A percentile compares a stretch with the other conserved stretches of the same genome.
Evolutionary conservation across 805 yeast species (phyloP).

Genomic region (Suhomyces kilbournensis): DNA sequence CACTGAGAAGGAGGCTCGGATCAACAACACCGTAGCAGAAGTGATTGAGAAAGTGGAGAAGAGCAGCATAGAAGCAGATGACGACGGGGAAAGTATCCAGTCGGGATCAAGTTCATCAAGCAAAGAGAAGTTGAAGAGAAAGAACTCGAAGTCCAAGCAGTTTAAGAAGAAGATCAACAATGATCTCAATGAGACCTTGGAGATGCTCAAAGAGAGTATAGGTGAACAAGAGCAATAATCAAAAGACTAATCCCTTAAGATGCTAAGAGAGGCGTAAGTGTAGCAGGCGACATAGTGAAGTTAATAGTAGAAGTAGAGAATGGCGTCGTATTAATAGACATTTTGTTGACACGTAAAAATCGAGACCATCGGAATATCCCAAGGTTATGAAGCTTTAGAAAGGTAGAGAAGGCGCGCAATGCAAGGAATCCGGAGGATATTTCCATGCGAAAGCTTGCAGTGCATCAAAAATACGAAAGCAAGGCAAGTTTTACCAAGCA

Average conservation of each 20-base stretch:
- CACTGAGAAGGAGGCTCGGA: background rate
- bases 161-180: conserved; percentile 31
- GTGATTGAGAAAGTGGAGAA: background rate
- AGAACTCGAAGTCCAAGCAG: conserved; percentile 32
- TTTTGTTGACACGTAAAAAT: background rate
- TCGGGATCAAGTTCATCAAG: conserved; percentile 6
- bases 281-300: background rate
- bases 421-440: background rate
- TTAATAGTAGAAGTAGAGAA: background rate
- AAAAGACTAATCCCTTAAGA: too few relatives aligned
- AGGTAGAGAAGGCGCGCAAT: background rate
- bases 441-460: too few relatives aligned
- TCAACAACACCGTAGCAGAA: background rate
- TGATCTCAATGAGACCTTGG: conserved; percentile 36
- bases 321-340: background rate
- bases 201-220: conserved; percentile 38
- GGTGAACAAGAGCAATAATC: conserved; percentile 12
- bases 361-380: background rate
- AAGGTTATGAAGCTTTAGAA: background rate
- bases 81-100: conserved; percentile 12
- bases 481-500: background rate
- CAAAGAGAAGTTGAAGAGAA: conserved; percentile 16
- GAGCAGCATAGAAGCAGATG: background rate
- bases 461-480: background rate
- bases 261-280: background rate